Evolutionary conservation across 2,329 filamentous ascomycete genomes (phyloP).

Genomic region (Cephalotrichum gorgonifer): DNA sequence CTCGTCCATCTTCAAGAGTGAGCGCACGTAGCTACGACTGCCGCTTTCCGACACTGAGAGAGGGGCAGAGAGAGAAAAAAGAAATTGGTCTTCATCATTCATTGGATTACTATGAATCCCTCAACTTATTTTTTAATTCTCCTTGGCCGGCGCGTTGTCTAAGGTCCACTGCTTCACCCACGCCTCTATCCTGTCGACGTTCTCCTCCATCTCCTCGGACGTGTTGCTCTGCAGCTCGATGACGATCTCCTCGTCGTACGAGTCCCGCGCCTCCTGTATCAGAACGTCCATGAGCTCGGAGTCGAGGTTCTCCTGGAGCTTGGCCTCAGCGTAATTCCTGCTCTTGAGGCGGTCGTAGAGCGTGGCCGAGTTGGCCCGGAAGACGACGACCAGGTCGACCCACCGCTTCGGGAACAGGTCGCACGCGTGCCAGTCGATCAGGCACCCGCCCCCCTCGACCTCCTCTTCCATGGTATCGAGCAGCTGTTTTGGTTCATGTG

Average conservation of each 20-base stretch:
- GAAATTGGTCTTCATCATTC: no score
- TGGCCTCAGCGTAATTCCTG: constrained; percentile 75
- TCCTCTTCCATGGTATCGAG: constrained; percentile 84
- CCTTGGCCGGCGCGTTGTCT: not conserved
- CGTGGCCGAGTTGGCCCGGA: constrained; percentile 68
- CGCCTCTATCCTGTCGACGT: constrained; percentile 69
- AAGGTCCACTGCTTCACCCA: constrained; percentile 76
- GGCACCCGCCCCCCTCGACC: constrained; percentile 65
- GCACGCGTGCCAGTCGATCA: constrained; percentile 98
- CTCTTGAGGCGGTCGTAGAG: constrained; percentile 76
- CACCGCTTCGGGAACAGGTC: constrained; percentile 87
- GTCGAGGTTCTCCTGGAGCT: constrained; percentile 93
- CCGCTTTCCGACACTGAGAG: no score
- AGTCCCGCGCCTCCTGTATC: constrained; percentile 77
- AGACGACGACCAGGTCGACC: constrained; percentile 90
- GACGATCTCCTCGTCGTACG: constrained; percentile 78
- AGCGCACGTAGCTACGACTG: no score
- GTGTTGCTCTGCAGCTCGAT: constrained; percentile 79
- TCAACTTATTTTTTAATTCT: not conserved
- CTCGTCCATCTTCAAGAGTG: no score
- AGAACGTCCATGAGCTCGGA: constrained; percentile 96
- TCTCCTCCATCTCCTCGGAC: constrained; percentile 76
- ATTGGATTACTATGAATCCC: no score
- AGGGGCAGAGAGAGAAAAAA: no score
- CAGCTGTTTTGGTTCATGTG: constrained; percentile 51